phyloP scores from a whole-genome alignment of 2,329 filamentous ascomycete species.

The Septoria petroselini region DNA sequence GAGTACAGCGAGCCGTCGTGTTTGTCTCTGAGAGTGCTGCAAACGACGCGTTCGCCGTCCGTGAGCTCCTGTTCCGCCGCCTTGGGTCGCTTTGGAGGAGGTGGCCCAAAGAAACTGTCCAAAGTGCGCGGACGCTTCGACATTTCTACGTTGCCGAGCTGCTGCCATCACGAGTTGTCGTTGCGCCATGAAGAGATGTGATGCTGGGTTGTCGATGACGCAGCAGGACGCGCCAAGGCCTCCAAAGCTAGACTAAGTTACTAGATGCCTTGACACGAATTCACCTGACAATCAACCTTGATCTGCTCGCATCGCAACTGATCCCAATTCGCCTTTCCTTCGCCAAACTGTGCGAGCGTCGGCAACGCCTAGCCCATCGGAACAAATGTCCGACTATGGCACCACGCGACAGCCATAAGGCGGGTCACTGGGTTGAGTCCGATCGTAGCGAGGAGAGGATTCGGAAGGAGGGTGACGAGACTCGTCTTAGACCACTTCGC shows the following conservation, averaged over 20 bases:
- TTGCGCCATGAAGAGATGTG: neutral
- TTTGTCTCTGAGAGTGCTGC: constrained; percentile 4
- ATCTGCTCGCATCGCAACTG: neutral
- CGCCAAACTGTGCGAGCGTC: neutral
- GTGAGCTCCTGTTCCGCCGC: neutral
- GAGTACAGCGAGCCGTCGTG: constrained; percentile 30
- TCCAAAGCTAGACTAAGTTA: too few species aligned
- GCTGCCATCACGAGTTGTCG: neutral
- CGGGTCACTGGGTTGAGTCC: constrained; percentile 3
- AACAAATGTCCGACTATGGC: neutral
- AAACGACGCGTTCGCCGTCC: neutral
- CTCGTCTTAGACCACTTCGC: constrained; percentile 4
- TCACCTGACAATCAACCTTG: constrained; percentile 4
- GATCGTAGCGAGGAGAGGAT: neutral
- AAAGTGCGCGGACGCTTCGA: constrained; percentile 59
- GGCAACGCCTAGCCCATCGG: neutral
- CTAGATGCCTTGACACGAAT: constrained; percentile 7
- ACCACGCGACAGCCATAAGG: constrained; percentile 10
- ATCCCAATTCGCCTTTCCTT: too few species aligned
- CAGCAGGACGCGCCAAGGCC: neutral
- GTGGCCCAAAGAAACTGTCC: constrained; percentile 64
- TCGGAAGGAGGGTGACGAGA: neutral
- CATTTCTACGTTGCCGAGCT: constrained; percentile 15
- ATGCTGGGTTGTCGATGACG: constrained; percentile 2
- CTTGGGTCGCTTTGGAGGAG: constrained; percentile 44